These are phyloP conservation scores for Ceriops zippeliana DNA, from an alignment of 345 rosid species.

Conservation along the genomic window DNA sequence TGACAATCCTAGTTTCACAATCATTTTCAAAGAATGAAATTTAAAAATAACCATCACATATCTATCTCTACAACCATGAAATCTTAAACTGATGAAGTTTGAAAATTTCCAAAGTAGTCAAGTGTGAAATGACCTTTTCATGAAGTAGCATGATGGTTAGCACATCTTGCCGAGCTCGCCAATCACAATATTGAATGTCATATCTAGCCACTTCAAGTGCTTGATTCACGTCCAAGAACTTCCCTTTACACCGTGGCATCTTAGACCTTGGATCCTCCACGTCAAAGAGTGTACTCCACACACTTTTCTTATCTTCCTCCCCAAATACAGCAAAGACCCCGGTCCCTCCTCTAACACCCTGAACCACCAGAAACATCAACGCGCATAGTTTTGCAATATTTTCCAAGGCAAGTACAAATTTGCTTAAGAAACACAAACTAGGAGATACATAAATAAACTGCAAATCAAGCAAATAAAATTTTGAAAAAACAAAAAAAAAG, in stretches of 20 bases:
- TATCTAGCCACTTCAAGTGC: constrained; percentile 90
- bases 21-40: too few species aligned
- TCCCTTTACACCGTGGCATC: constrained; percentile 75
- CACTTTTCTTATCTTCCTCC: constrained; percentile 74
- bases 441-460: neutral
- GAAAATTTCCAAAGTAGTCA: too few species aligned
- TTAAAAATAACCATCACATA: neutral
- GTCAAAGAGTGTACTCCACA: constrained; percentile 71
- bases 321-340: constrained; percentile 77
- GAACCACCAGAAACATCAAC: constrained; percentile 23
- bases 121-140: constrained; percentile 61
- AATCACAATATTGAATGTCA: constrained; percentile 87
- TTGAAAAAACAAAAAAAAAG: neutral
- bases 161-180: constrained; percentile 98
- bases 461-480: neutral
- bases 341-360: constrained; percentile 64
- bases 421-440: neutral
- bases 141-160: constrained; percentile 90
- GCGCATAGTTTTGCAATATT: neutral
- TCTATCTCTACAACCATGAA: neutral
- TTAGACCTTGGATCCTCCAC: constrained; percentile 97
- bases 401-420: neutral
- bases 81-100: neutral
- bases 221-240: constrained; percentile 78
- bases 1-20: too few species aligned